phyloP scores from a whole-genome alignment of 1,284 basidiomycete species.

The Wallemia mellicola region DNA sequence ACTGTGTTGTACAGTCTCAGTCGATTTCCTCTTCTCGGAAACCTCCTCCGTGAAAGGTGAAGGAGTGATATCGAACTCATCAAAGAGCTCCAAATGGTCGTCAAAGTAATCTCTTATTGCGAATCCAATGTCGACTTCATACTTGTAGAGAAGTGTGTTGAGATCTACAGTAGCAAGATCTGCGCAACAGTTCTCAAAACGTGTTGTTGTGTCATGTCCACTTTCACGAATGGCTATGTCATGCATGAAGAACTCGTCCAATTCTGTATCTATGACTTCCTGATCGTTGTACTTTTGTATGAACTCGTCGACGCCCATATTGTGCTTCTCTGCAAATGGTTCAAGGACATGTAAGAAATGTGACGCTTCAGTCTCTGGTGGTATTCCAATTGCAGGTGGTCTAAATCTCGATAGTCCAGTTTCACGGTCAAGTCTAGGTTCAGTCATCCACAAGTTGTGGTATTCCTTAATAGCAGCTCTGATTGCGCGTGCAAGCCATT shows the following conservation, averaged over 20 bases:
- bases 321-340: slow-evolving; percentile 72
- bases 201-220: slow-evolving; percentile 90
- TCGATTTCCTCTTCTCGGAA: slow-evolving; percentile 26
- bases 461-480: slow-evolving; percentile 96
- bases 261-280: slow-evolving; percentile 46
- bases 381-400: slow-evolving; percentile 80
- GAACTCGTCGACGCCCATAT: slow-evolving; percentile 87
- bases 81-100: slow-evolving; percentile 62
- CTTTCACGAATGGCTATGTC: slow-evolving; percentile 80
- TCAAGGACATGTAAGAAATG: slow-evolving; percentile 94
- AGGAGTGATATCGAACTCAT: slow-evolving; percentile 66
- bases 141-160: slow-evolving; percentile 32
- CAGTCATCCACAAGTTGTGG: slow-evolving; percentile 82
- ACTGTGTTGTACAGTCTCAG: slow-evolving; percentile 40
- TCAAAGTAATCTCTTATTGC: slow-evolving; percentile 84
- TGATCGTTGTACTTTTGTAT: slow-evolving; percentile 83
- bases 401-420: slow-evolving; percentile 79
- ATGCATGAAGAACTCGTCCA: slow-evolving; percentile 94
- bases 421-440: slow-evolving; percentile 71
- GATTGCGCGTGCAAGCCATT: slow-evolving; percentile 80
- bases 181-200: slow-evolving; percentile 72
- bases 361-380: slow-evolving; percentile 88
- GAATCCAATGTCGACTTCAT: slow-evolving; percentile 13
- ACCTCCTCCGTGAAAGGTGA: slow-evolving; percentile 59
- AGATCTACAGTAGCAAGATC: slow-evolving; percentile 89